Evolutionary conservation across 768 basidiomycete genomes (phyloP).

Genomic region (Pleurotus salmoneostramineus): DNA sequence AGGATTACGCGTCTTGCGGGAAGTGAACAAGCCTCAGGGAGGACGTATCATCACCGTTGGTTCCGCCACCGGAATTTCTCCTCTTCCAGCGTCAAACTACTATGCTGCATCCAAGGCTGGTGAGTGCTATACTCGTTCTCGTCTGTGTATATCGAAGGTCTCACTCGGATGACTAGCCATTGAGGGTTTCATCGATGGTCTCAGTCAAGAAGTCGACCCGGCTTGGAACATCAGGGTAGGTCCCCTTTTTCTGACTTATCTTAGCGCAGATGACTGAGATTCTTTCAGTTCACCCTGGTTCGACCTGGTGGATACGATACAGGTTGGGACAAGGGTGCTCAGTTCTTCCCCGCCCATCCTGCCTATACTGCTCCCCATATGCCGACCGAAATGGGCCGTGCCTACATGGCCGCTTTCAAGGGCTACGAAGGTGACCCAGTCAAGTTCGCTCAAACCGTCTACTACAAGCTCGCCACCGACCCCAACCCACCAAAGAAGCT

Average conservation of each 20-base stretch:
- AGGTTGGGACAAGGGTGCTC: constrained; percentile 9
- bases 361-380: constrained; percentile 13
- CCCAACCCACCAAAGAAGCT: neutral
- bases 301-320: constrained; percentile 17
- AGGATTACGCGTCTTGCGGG: constrained; percentile 30
- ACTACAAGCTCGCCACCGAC: constrained; percentile 6
- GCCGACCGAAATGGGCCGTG: constrained; percentile 3
- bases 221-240: constrained; percentile 44
- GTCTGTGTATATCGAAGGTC: neutral
- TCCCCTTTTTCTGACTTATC: neutral
- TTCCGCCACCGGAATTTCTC: constrained; percentile 23
- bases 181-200: constrained; percentile 33
- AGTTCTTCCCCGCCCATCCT: constrained; percentile 12
- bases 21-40: constrained; percentile 32
- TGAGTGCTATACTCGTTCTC: constrained; percentile 8
- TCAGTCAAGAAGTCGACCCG: constrained; percentile 37
- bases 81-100: constrained; percentile 23
- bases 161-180: constrained; percentile 18
- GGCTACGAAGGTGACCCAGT: constrained; percentile 9
- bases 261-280: neutral
- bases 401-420: constrained; percentile 1
- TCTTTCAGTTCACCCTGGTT: constrained; percentile 14
- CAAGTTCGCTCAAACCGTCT: constrained; percentile 6
- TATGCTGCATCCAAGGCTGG: constrained; percentile 18
- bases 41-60: constrained; percentile 34